Base-by-base conservation (phyloP, 345 rosid species). In the Aquilaria sinensis region DNA sequence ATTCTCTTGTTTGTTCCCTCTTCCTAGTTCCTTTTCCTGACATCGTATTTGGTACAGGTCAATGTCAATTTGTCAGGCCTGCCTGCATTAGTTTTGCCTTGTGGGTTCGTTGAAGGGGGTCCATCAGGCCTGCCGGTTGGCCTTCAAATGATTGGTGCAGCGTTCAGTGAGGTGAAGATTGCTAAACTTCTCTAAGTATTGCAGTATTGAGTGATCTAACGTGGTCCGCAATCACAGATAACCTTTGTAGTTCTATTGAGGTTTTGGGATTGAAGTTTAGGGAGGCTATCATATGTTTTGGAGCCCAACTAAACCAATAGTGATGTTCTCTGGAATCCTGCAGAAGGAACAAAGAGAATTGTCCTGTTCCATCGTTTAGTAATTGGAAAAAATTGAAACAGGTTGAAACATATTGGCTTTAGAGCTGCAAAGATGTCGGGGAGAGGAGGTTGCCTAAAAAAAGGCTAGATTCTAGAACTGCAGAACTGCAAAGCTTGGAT, bases 21-120 rank as follows among this genome's bases (percentile, higher is more conserved):
- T 23, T 23, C 23, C 23, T 23, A 23, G 37, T 10, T 50, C 68
- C 49, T 65, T 64, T 61, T 6, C 5, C 53, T 63, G 73, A 57
- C 64, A 29, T 65, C 56, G n/a, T 65, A 12, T 50, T 53, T 51
- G 67, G 30, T 64, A 45, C 83, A 92, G 98, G 98, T 92, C 11
- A 92, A 92, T 72, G 98, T 92, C 60, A 92, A 92, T 72, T 79
- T 89, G 57, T 96, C 96, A 3, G 96, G 98, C 1, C 77, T 89
- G 65, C 97, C 98, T 56, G 98, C 98, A 10, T 67, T 92, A 37
- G 98, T 92, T 61, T 69, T 92, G 79, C 98, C 98, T 1, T 89
- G 93, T 67, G 96, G 96, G 64, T 87, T 89, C 71, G 91, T 84
- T 57, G 88, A 89, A 58, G 95, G 85, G 0, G 96, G 90, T 50